These are phyloP conservation scores for Arabidopsis hybrid DNA, from an alignment of 441 rosid genomes.

Conservation along the genomic window DNA sequence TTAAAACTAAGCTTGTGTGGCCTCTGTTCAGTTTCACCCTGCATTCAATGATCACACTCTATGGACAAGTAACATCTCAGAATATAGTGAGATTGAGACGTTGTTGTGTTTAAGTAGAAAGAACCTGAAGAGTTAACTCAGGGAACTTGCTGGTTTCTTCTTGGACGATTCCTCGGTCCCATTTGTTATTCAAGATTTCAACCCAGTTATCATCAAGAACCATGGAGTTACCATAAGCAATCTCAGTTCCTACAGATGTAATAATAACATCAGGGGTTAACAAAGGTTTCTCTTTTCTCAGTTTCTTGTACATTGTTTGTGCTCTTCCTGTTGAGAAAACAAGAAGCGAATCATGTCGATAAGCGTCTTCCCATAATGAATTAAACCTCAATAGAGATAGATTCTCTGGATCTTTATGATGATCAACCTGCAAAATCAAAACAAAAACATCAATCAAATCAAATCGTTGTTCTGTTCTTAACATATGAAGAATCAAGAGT, in stretches of 20 bases:
- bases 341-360: slow-evolving; percentile 82
- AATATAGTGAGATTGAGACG: no score
- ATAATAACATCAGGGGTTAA: slow-evolving; percentile 87
- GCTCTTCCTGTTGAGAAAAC: slow-evolving; percentile 98
- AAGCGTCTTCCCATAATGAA: slow-evolving; percentile 85
- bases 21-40: slow-evolving; percentile 85
- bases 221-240: slow-evolving; percentile 80
- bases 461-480: neutral
- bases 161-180: slow-evolving; percentile 67
- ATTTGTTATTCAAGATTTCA: slow-evolving; percentile 71
- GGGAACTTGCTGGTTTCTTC: slow-evolving; percentile 83
- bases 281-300: slow-evolving; percentile 88
- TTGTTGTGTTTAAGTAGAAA: no score
- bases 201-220: slow-evolving; percentile 83
- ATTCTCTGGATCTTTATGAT: slow-evolving; percentile 82
- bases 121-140: slow-evolving; percentile 86
- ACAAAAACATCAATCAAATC: slow-evolving; percentile 31
- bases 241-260: slow-evolving; percentile 97
- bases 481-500: neutral
- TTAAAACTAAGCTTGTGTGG: slow-evolving; percentile 86
- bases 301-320: slow-evolving; percentile 72
- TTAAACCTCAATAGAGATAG: slow-evolving; percentile 84
- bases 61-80: no score
- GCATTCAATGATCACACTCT: slow-evolving; percentile 33
- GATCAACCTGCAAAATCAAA: slow-evolving; percentile 71